These are phyloP conservation scores for Pseudogymnoascus sp. DNA, from an alignment of 2,329 filamentous ascomycete genomes.

Conservation along the genomic window DNA sequence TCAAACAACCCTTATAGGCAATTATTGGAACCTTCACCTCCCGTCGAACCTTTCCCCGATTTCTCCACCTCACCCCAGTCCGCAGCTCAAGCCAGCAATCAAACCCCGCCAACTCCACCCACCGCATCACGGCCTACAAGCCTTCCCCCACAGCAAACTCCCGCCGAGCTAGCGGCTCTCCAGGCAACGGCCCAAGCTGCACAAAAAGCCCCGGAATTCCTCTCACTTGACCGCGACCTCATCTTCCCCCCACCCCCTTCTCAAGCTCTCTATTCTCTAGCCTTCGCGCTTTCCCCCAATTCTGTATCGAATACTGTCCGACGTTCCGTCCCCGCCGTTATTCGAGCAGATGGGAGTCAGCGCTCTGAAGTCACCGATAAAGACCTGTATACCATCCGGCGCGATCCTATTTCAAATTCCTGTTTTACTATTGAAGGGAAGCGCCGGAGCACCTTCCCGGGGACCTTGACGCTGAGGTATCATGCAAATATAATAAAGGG, in stretches of 20 bases:
- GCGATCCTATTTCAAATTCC: neutral
- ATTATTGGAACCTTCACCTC: neutral
- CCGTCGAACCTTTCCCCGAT: neutral
- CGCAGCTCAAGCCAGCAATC: neutral
- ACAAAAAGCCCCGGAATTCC: neutral
- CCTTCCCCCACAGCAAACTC: neutral
- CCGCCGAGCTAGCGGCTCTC: neutral
- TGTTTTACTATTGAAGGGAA: neutral
- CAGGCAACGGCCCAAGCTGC: neutral
- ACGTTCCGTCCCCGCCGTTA: neutral
- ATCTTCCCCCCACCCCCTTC: slow-evolving; percentile 3
- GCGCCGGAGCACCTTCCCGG: slow-evolving; percentile 2
- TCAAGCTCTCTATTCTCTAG: slow-evolving; percentile 4
- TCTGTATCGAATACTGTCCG: neutral
- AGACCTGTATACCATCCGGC: neutral
- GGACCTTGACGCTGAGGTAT: neutral
- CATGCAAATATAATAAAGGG: neutral
- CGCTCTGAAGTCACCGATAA: slow-evolving; percentile 6
- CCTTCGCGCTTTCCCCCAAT: neutral
- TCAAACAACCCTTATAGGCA: neutral
- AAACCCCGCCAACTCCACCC: neutral
- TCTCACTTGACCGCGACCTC: slow-evolving; percentile 6
- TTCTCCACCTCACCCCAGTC: neutral
- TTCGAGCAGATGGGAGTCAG: neutral
- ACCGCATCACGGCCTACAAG: neutral